Evolutionary conservation across 106 monocot genomes (phyloP), one percentile per base, ranked within the genome.

Genomic region (Phalaenopsis equestris): DNA sequence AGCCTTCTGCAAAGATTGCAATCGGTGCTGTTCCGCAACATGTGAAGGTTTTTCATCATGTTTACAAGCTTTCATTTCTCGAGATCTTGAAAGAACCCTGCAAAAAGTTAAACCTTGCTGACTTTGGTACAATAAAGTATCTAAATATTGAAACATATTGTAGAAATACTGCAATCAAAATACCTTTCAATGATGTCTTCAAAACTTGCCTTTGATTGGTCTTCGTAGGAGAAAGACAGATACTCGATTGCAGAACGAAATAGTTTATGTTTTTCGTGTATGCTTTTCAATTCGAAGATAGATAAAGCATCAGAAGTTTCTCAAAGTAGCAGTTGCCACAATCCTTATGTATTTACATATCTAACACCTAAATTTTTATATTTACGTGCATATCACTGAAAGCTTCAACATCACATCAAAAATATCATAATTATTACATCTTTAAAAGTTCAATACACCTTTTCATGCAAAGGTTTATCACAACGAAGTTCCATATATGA

Each of bases 121-220:
- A 11, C 21, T 42, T 47, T 57, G 79, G 8, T 58, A 49, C 46
- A 47, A 52, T 8, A 3, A 76, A 47, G 48, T 30, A 49, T 24
- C 17, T 16, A 42, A 11, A 47, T 2, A 49, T 76, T 76, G 6
- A 76, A 49, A 48, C 49, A 30, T 48, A 2, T 41, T 41, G 16
- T 9, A 76, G 30, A 24, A n/a, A n/a, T 49, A 52, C 24, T 19
- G 21, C 42, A 42, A 76, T 11, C 6, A 76, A 58, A 80, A 70
- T 72, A 98, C 98, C 94, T 98, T 80, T 99, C 95, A 84, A 99
- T 86, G 55, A 99, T 93, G 75, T 95, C 95, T 80, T 99, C 95
- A 87, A 95, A 95, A 79, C 84, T 83, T 74, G 93, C 95, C 80
- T 86, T 93, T 6, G 80, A 77, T 14, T 83, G 84, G 83, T 93